Conservation (phyloP, 805 yeast species). For the Wickerhamiella galacta region DNA sequence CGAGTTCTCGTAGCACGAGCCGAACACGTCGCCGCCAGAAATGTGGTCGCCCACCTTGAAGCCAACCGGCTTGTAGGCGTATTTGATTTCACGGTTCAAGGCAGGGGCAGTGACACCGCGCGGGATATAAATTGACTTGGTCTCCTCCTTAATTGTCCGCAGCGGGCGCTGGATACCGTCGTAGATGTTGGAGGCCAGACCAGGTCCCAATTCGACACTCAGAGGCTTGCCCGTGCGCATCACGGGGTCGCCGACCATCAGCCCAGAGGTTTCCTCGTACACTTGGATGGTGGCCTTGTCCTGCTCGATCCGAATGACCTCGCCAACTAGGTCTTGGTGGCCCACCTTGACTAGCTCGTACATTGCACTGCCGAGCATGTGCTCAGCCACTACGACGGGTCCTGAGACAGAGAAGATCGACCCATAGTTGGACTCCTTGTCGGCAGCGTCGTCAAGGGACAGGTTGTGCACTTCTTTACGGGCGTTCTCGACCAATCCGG, state of each 20-base stretch:
- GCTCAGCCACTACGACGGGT: constrained; percentile 93
- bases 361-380: constrained; percentile 99
- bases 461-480: constrained; percentile 82
- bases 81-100: constrained; percentile 61
- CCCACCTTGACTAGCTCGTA: constrained; percentile 97
- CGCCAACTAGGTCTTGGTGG: constrained; percentile 93
- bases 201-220: constrained; percentile 97
- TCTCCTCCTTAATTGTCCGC: constrained; percentile 71
- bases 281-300: constrained; percentile 98
- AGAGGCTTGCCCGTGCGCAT: constrained; percentile 97
- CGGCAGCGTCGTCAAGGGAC: constrained; percentile 50
- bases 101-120: constrained; percentile 98
- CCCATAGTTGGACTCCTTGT: constrained; percentile 57
- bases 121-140: constrained; percentile 92
- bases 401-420: constrained; percentile 87
- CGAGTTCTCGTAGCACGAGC: constrained; percentile 86
- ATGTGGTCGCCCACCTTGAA: constrained; percentile 91
- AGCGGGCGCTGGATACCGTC: constrained; percentile 99
- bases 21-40: constrained; percentile 95
- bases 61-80: constrained; percentile 69
- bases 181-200: constrained; percentile 96
- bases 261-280: constrained; percentile 98
- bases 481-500: constrained; percentile 58
- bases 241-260: constrained; percentile 98
- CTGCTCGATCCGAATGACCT: constrained; percentile 89